Base-by-base conservation (phyloP, 768 basidiomycete species). In the Brasilioporus rufonigricans region DNA sequence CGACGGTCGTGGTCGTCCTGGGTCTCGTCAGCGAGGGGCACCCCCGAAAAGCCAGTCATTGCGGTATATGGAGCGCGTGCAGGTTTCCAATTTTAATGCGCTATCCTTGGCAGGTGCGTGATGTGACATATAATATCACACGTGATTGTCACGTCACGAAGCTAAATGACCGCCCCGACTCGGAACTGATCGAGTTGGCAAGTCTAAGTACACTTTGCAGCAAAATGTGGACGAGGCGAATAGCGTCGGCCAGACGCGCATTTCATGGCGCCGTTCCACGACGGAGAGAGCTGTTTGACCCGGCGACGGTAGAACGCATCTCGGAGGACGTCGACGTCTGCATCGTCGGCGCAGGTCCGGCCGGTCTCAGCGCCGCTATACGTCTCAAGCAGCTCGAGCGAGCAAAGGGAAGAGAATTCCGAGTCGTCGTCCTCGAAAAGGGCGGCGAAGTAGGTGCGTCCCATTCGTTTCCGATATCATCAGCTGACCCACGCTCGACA, bases 351-450 rank as follows among this genome's bases (percentile, higher is more conserved):
- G 95, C 82, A 3, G 97, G 95, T 3, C 97, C 97, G 0, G 96
- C 97, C 0, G 96, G 97, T 7, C 80, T 99, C 57, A 88, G 87
- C 59, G 94, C 96, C n/a, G 96, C 94, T 5, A 98, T 98, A 56
- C 82, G 93, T 6, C 75, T 99, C 50, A 98, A 96, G 74, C 95
- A 98, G 72, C 83, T 97, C 24, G 91, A 88, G 19, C 43, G 27
- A 4, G 43, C 44, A 36, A 52, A 23, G 26, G 43, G 51, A 0
- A 81, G 81, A 50, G 91, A 95, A 59, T 77, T 96, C 14, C 79
- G 96, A 16, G 93, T 99, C 8, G 90, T 99, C 40, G 89, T 99
- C 0, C 78, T 98, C 8, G 97, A 98, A 74, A 99, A 99, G 72
- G 96, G 95, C 12, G 77, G 79, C 16, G 96, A 98, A 81, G 83